Evolutionary conservation across 2,329 filamentous ascomycete species (phyloP).

Genomic region (Xylaria sp.): DNA sequence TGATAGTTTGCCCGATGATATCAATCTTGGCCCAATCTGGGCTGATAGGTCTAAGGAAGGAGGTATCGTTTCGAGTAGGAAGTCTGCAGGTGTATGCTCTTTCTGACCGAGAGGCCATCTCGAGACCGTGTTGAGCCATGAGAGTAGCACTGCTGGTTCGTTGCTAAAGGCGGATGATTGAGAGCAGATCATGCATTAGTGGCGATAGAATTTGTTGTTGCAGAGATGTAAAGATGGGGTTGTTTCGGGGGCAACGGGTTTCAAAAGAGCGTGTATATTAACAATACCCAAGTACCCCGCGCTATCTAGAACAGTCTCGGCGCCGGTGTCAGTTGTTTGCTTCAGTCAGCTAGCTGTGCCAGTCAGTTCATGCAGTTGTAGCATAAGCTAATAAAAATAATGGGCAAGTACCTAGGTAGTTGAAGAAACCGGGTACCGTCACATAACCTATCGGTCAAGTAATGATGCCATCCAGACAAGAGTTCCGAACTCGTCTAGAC

Average conservation of each 20-base stretch:
- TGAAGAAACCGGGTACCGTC: neutral
- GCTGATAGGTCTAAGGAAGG: neutral
- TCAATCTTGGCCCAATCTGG: slow-evolving; percentile 31
- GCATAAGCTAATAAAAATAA: too few species aligned
- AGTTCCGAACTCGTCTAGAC: slow-evolving; percentile 43
- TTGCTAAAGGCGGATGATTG: neutral
- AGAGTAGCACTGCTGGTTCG: neutral
- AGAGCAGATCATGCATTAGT: neutral
- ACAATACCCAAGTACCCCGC: slow-evolving; percentile 1
- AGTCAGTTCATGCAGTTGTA: slow-evolving; percentile 2
- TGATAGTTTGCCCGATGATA: slow-evolving; percentile 28
- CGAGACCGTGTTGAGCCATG: neutral
- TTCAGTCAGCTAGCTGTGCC: neutral
- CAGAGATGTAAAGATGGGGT: too few species aligned
- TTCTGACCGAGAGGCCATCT: slow-evolving; percentile 18
- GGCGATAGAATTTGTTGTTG: neutral
- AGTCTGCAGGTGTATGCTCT: slow-evolving; percentile 21
- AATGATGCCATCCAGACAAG: slow-evolving; percentile 47
- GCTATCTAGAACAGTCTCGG: slow-evolving; percentile 4
- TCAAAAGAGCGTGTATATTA: neutral
- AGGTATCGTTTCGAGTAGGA: neutral
- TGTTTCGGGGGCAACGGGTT: neutral
- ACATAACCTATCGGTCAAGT: slow-evolving; percentile 43
- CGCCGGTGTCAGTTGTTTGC: slow-evolving; percentile 6
- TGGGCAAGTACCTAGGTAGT: too few species aligned